Evolutionary conservation across 1,284 basidiomycete genomes (phyloP).

Genomic region (Schizophyllum commune): DNA sequence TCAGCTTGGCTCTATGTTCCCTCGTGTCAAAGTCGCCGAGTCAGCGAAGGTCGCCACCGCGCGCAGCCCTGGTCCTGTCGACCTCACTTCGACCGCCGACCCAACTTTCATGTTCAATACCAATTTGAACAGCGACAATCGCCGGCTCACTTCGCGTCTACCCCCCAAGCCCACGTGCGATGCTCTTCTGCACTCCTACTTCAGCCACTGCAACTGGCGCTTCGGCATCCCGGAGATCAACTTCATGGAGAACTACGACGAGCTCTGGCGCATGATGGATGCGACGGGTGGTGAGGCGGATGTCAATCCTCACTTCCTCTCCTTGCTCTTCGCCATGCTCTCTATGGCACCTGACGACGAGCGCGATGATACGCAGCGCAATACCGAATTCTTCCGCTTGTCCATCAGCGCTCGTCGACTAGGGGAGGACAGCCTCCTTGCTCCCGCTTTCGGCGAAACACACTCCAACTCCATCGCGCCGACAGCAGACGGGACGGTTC

Average conservation of each 20-base stretch:
- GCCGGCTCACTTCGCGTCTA: not conserved
- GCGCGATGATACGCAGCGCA: constrained; percentile 11
- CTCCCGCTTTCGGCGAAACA: constrained; percentile 22
- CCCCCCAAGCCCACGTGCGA: constrained; percentile 19
- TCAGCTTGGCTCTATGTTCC: not conserved
- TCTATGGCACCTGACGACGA: constrained; percentile 25
- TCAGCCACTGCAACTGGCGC: constrained; percentile 40
- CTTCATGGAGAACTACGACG: constrained; percentile 31
- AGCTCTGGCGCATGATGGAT: constrained; percentile 38
- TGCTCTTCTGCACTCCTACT: constrained; percentile 31
- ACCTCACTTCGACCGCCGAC: constrained; percentile 20
- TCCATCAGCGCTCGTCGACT: constrained; percentile 37
- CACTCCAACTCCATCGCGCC: constrained; percentile 15
- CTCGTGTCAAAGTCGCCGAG: constrained; percentile 16
- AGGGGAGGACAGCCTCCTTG: constrained; percentile 36
- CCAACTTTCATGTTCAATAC: constrained; percentile 20
- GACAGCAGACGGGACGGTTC: constrained; percentile 37
- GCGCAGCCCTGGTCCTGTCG: constrained; percentile 15
- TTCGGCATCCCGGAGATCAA: constrained; percentile 42
- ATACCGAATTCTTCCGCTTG: constrained; percentile 31
- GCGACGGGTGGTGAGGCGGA: constrained; percentile 21
- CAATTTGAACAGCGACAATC: not conserved
- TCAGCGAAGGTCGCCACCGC: constrained; percentile 27
- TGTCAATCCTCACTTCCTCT: constrained; percentile 43
- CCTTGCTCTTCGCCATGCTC: constrained; percentile 39